Evolutionary conservation across 2,329 filamentous ascomycete genomes (phyloP).

Genomic region (Pestalotiopsis sp.): DNA sequence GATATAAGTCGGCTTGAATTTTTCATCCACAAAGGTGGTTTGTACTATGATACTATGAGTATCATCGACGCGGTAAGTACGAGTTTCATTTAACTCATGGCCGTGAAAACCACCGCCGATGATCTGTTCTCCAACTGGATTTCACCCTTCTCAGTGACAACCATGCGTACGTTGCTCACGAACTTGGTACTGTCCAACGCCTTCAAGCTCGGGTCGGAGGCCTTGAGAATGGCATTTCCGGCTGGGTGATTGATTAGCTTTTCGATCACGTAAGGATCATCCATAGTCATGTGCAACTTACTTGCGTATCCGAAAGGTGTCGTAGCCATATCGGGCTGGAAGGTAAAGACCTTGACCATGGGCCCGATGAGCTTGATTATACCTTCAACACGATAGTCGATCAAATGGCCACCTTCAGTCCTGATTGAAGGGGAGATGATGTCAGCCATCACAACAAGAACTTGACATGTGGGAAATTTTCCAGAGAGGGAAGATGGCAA

Average conservation of each 20-base stretch:
- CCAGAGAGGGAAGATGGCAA: no score
- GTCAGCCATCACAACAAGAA: neutral
- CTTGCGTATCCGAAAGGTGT: constrained; percentile 14
- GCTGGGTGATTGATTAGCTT: constrained; percentile 5
- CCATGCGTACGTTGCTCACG: constrained; percentile 14
- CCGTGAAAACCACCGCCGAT: no score
- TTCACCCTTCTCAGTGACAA: constrained; percentile 7
- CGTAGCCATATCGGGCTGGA: constrained; percentile 14
- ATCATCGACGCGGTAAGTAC: no score
- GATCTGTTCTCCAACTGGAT: no score
- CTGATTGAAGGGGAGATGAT: neutral
- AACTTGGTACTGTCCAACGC: constrained; percentile 14
- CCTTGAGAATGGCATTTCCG: constrained; percentile 11
- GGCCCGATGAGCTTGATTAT: constrained; percentile 14
- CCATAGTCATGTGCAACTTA: neutral
- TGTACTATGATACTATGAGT: no score
- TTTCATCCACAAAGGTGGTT: no score
- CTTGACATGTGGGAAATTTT: neutral
- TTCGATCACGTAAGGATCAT: neutral
- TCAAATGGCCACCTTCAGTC: constrained; percentile 16
- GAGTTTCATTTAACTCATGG: no score
- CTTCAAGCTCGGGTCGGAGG: constrained; percentile 15
- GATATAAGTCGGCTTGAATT: no score
- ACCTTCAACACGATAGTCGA: constrained; percentile 14
- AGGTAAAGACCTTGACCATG: constrained; percentile 13